Evolutionary conservation across 805 yeast species (phyloP).

Genomic region (Saccharomycopsis guyanensis): DNA sequence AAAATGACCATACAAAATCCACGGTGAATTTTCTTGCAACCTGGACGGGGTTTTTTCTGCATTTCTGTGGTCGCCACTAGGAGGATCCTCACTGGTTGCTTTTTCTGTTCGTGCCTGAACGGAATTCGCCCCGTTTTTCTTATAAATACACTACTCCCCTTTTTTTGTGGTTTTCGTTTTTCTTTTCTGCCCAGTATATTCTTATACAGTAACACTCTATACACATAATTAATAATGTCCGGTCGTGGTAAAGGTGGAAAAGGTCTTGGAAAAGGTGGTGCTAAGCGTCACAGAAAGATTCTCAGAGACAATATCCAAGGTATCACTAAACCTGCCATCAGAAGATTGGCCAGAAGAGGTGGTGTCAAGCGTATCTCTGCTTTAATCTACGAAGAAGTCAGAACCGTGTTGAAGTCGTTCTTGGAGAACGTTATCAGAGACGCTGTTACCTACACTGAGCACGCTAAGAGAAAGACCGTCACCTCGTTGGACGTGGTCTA

Average conservation of each 20-base stretch:
- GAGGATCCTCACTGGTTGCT: neutral
- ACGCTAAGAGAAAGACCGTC: conserved; percentile 71
- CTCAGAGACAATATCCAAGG: conserved; percentile 70
- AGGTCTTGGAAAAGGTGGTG: conserved; percentile 71
- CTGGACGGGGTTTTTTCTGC: conserved; percentile 1
- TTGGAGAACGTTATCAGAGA: conserved; percentile 66
- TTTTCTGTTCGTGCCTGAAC: no score
- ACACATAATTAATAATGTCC: conserved; percentile 37
- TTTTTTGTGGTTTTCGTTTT: neutral
- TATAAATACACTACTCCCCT: conserved; percentile 6
- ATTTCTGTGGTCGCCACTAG: neutral
- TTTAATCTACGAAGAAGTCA: conserved; percentile 64
- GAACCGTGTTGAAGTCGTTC: conserved; percentile 62
- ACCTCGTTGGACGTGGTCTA: conserved; percentile 64
- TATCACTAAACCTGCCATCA: conserved; percentile 67
- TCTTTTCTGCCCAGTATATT: conserved; percentile 1
- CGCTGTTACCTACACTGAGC: conserved; percentile 67
- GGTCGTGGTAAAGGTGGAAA: conserved; percentile 73
- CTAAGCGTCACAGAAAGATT: conserved; percentile 71
- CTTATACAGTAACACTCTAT: neutral
- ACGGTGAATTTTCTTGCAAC: neutral
- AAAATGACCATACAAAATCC: conserved; percentile 9
- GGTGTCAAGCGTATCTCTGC: conserved; percentile 73
- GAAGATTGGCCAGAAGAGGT: conserved; percentile 76
- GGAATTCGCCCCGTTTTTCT: conserved; percentile 1